These are phyloP conservation scores for Sordariomycetes sp. DNA, from an alignment of 2,329 filamentous ascomycete genomes.

Conservation along the genomic window DNA sequence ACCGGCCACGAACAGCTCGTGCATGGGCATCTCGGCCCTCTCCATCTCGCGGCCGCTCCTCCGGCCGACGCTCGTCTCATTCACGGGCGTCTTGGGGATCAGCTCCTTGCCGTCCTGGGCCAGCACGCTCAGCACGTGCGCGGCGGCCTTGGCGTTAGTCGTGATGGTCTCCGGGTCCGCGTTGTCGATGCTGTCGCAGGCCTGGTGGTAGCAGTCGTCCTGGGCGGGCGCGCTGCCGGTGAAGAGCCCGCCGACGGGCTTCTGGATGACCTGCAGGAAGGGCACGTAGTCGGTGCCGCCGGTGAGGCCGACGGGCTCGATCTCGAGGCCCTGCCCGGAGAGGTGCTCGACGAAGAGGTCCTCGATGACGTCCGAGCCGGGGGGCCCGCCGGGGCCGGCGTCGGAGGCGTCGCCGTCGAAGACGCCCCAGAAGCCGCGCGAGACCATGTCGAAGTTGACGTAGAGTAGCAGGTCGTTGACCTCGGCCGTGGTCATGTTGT, in stretches of 20 bases:
- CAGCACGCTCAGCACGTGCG: conserved; percentile 26
- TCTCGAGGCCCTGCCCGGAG: conserved; percentile 18
- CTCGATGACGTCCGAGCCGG: conserved; percentile 20
- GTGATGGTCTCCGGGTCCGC: conserved; percentile 19
- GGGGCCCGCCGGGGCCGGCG: conserved; percentile 23
- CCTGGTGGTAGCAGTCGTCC: conserved; percentile 19
- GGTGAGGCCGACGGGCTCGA: conserved; percentile 13
- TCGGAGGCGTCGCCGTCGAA: conserved; percentile 24
- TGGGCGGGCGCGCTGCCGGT: conserved; percentile 47
- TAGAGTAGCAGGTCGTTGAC: conserved; percentile 24
- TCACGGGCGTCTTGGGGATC: conserved; percentile 15
- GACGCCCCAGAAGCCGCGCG: conserved; percentile 22
- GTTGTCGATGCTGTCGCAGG: conserved; percentile 24
- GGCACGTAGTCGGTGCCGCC: conserved; percentile 53
- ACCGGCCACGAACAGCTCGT: background rate
- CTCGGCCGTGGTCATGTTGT: conserved; percentile 19
- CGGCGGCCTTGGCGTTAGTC: conserved; percentile 31
- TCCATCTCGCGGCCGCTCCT: background rate
- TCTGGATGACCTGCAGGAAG: conserved; percentile 41
- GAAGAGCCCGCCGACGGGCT: conserved; percentile 48
- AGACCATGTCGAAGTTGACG: conserved; percentile 32
- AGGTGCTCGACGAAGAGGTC: conserved; percentile 23
- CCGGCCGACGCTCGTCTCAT: conserved; percentile 5
- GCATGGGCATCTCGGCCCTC: background rate
- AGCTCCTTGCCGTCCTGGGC: conserved; percentile 12